Percentiles rank a stretch among this genome's conserved stretches.
These are phyloP conservation scores for Sistotremastrum suecicum DNA, from an alignment of 768 basidiomycete genomes.

Conservation along the genomic window DNA sequence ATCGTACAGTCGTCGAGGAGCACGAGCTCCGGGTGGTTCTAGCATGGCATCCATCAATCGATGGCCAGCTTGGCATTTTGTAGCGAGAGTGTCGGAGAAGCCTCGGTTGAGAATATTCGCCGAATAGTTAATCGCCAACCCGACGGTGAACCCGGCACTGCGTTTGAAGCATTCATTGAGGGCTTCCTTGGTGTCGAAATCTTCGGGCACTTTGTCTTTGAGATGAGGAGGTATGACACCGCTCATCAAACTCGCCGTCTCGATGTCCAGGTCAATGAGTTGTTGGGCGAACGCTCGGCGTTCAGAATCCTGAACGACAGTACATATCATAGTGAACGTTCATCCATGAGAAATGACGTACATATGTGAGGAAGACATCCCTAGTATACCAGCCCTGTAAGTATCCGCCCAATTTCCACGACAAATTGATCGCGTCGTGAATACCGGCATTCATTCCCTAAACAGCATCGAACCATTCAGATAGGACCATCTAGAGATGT, in stretches of 20 bases:
- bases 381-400: constrained; percentile 7
- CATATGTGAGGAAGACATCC: constrained; percentile 9
- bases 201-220: constrained; percentile 2
- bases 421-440: too few species aligned
- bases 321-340: constrained; percentile 8
- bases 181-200: constrained; percentile 4
- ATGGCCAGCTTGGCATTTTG: constrained; percentile 4
- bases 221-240: constrained; percentile 7
- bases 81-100: background rate
- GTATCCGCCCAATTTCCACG: too few species aligned
- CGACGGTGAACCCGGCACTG: constrained; percentile 8
- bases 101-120: constrained; percentile 2
- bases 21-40: constrained; percentile 4
- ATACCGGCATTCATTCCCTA: too few species aligned
- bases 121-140: constrained; percentile 7
- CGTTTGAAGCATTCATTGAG: constrained; percentile 6
- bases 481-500: too few species aligned
- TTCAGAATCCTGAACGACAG: constrained; percentile 4
- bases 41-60: constrained; percentile 7
- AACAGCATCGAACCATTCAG: too few species aligned
- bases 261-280: constrained; percentile 10
- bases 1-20: constrained; percentile 4
- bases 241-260: constrained; percentile 8
- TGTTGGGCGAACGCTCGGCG: constrained; percentile 5
- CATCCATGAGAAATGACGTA: constrained; percentile 5